Base-by-base conservation (phyloP, 1,284 basidiomycete species). In the Naganishia cerealis region DNA sequence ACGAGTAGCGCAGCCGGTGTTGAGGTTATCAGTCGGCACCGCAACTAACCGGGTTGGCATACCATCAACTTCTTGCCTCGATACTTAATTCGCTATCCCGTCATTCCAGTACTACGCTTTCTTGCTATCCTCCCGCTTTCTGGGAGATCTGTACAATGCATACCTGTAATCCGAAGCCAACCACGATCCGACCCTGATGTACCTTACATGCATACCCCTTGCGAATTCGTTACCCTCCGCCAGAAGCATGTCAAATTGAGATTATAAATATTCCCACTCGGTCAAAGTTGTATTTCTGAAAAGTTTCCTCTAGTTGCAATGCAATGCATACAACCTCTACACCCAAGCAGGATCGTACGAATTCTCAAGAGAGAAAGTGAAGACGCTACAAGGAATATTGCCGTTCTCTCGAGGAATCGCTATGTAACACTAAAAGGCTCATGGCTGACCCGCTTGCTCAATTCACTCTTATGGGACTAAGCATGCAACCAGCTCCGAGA, bases 21-120 rank as follows among this genome's bases (percentile, higher is more conserved):
- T 38, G 79, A 80, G 70, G 74, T 77, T 12, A 71, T 80, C 56
- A 75, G 75, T 55, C 74, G 78, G 39, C 79, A 80, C 70, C 75
- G 75, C 18, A 54, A 66, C 15, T 66, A 57, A 48, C 13, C 53
- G 46, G 21, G 46, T 50, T 24, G 43, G 43, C 16, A n/a, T n/a
- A 46, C 16, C 46, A 13, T 33, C 29, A 24, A 50, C 46, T 50
- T 33, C 29, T 33, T 33, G 16, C 43, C 13, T 50, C 46, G 10
- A 50, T 50, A 24, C 3, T 24, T 9, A 50, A 50, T 50, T 24
- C 46, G 7, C 21, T 50, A 50, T 24, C 46, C n/a, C n/a, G 8
- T 50, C n/a, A 24, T 50, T 50, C 21, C 46, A 50, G 46, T 50
- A 50, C 6, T 33, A 21, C 3, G n/a, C 21, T 9, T 46, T 46